Evolutionary conservation across 805 yeast genomes (phyloP).

Genomic region (Teunomyces panamensis): DNA sequence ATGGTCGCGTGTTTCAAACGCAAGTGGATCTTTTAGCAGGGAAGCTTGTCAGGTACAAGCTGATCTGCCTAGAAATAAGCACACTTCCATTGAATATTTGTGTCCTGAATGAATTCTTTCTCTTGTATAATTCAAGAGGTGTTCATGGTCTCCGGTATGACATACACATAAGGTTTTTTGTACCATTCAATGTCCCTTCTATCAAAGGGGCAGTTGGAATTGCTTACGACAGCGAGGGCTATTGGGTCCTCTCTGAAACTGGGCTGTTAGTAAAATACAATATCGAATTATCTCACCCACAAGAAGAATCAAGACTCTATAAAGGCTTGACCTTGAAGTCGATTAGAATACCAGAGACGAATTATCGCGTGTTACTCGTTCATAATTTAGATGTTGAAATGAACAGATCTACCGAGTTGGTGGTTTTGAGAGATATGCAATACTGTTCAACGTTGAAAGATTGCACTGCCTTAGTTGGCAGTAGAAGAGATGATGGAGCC

Average conservation of each 20-base stretch:
- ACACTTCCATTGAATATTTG: slow-evolving; percentile 4
- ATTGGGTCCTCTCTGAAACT: not conserved
- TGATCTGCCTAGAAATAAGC: not conserved
- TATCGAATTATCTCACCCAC: not conserved
- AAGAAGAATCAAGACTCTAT: not conserved
- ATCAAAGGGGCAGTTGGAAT: not conserved
- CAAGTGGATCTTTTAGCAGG: not conserved
- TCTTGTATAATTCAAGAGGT: not conserved
- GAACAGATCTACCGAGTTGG: not conserved
- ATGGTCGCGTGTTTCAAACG: slow-evolving; percentile 5
- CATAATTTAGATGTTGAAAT: not conserved
- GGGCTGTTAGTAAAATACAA: not conserved
- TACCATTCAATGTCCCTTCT: not conserved
- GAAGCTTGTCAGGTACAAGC: not conserved
- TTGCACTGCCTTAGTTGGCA: not conserved
- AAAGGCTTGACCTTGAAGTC: not conserved
- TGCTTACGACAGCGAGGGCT: not conserved
- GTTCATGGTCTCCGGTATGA: not conserved
- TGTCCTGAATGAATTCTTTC: not conserved
- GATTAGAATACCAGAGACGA: not conserved
- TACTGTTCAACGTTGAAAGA: not conserved
- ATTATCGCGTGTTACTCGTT: not conserved
- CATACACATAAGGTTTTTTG: not conserved
- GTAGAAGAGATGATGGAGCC: too few species aligned
- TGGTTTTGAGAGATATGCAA: not conserved